Percentiles rank a stretch among this genome's conserved stretches.
Evolutionary conservation across 2,329 filamentous ascomycete genomes (phyloP).

Genomic region (Phyllosticta citrichinensis): DNA sequence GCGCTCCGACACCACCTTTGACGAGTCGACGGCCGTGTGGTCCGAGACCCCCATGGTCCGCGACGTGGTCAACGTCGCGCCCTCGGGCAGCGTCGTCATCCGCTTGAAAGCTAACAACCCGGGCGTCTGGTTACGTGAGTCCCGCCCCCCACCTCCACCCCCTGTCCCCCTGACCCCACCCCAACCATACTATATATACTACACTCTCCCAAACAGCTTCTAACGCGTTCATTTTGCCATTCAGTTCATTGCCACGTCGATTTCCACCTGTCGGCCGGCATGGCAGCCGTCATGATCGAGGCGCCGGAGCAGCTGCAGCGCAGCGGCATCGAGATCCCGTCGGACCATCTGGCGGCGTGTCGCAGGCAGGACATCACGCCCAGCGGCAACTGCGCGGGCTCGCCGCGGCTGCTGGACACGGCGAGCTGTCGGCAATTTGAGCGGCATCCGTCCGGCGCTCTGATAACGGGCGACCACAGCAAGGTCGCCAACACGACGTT

Average conservation of each 20-base stretch:
- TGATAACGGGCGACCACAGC: background rate
- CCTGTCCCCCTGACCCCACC: too few species aligned
- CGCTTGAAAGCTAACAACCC: slow-evolving; percentile 49
- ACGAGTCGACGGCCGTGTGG: slow-evolving; percentile 38
- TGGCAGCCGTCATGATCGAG: slow-evolving; percentile 22
- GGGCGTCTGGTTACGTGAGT: slow-evolving; percentile 39
- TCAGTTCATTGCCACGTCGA: slow-evolving; percentile 64
- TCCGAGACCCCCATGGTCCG: slow-evolving; percentile 52
- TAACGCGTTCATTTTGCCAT: slow-evolving; percentile 48
- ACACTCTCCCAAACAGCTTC: background rate
- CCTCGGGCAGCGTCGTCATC: slow-evolving; percentile 57
- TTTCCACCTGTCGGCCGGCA: slow-evolving; percentile 31
- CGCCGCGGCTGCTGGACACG: background rate
- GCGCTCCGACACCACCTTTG: slow-evolving; percentile 33
- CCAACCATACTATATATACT: slow-evolving; percentile 1
- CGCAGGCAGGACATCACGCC: background rate
- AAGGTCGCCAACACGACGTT: background rate
- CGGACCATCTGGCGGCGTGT: background rate
- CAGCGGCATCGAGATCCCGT: background rate
- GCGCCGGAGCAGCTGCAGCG: slow-evolving; percentile 17
- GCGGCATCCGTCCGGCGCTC: background rate
- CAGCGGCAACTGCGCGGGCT: slow-evolving; percentile 9
- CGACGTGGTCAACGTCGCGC: slow-evolving; percentile 55
- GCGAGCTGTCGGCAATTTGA: background rate
- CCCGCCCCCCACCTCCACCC: slow-evolving; percentile 1